Conservation (phyloP, 2,329 filamentous ascomycete genomes). For the Sodiomyces alkalinus region DNA sequence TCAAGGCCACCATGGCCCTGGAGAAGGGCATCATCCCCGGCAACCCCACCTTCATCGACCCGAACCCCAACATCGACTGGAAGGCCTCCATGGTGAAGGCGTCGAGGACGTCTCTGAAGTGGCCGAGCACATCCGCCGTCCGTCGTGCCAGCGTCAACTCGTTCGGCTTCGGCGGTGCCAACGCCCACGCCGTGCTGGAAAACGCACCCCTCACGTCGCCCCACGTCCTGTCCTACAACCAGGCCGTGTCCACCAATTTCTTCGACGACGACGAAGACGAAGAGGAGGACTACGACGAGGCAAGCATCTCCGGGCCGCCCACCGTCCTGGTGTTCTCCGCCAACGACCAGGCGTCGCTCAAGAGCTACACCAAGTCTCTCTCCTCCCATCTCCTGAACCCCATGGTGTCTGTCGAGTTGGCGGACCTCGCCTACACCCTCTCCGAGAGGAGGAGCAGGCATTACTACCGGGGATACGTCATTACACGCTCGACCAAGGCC, state of each 20-base stretch:
- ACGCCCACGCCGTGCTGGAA: constrained; percentile 12
- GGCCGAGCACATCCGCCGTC: neutral
- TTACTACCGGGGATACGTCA: constrained; percentile 11
- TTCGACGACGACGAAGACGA: neutral
- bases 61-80: constrained; percentile 31
- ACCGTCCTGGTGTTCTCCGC: constrained; percentile 9
- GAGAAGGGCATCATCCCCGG: constrained; percentile 13
- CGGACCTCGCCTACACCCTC: constrained; percentile 15
- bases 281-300: constrained; percentile 1
- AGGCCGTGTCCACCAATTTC: neutral
- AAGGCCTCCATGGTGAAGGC: constrained; percentile 10
- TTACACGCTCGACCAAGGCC: constrained; percentile 1
- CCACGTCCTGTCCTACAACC: neutral
- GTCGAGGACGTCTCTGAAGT: neutral
- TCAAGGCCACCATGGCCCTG: constrained; percentile 14
- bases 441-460: constrained; percentile 9
- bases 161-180: constrained; percentile 14
- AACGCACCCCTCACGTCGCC: constrained; percentile 6
- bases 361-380: neutral
- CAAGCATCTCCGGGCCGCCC: constrained; percentile 6
- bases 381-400: constrained; percentile 9
- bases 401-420: constrained; percentile 8
- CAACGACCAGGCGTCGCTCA: neutral
- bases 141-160: constrained; percentile 10
- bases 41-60: constrained; percentile 8